Base-by-base conservation (phyloP, 805 yeast genomes). In the Sugiyamaella marilandica region DNA sequence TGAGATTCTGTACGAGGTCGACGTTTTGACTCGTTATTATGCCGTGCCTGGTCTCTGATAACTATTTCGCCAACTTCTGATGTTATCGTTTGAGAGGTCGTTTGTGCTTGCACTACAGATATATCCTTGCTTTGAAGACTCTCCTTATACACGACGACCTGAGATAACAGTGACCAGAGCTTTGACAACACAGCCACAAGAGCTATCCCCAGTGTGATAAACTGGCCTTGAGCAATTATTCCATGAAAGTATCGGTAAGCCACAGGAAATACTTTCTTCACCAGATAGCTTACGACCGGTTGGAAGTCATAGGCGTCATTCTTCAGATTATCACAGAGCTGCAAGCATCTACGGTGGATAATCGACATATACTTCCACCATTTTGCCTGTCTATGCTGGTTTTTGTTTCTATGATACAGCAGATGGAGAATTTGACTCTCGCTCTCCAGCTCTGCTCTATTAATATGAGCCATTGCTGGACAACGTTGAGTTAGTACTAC, bases 321-420 rank as follows among this genome's bases (percentile, higher is more conserved):
- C 5, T 33, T 18, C 43, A 16, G 47, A 19, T 13, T 13, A 14
- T 47, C 51, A 26, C 59, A 51, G 32, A 64, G 35, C 45, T 66
- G 62, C 2, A 50, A 16, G 13, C 60, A 51, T 21, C 63, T 71
- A 39, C 95, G 75, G 59, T 85, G 86, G 26, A 88, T 61, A 9
- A 83, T 75, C 55, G 81, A 76, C 39, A 90, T 70, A 54, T 79
- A 75, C 55, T 72, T 77, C 92, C 96, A 90, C 96, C 97, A 90
- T 8, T 64, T 62, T 31, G 87, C 77, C 7, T 75, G 77, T 2
- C 83, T 71, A 62, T 88, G 96, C 65, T 90, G 97, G 65, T 87
- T 87, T 49, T 76, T 74, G 67, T 83, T 85, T 56, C 95, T 73
- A 61, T 84, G 87, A 62, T 84, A 81, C 2, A 87, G 57, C 37